These are phyloP conservation scores for Dorcoceras hygrometricum DNA, from an alignment of 257 asterid genomes.

Conservation along the genomic window DNA sequence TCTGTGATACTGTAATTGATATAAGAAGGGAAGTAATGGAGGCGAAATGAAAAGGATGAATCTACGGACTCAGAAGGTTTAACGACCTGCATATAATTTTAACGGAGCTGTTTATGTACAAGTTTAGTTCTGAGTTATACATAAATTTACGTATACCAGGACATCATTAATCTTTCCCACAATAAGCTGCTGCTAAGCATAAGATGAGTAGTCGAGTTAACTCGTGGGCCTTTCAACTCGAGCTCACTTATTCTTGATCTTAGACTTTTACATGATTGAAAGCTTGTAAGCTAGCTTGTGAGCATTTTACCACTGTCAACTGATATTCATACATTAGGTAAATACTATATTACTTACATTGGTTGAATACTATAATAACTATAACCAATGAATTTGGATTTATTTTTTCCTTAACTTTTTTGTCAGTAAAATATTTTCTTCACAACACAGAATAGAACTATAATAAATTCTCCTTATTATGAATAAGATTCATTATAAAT, in stretches of 20 bases:
- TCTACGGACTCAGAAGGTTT: not conserved
- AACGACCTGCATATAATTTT: not conserved
- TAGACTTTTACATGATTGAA: not conserved
- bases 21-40: not conserved
- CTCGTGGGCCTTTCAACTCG: not conserved
- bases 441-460: not conserved
- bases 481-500: too few species aligned
- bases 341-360: too few species aligned
- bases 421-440: too few species aligned
- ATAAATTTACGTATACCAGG: not conserved
- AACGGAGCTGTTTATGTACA: not conserved
- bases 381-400: too few species aligned
- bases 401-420: too few species aligned
- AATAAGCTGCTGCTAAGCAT: not conserved
- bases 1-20: not conserved
- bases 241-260: not conserved
- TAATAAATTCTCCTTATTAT: too few species aligned
- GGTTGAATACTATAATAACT: too few species aligned
- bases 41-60: not conserved
- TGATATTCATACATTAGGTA: not conserved
- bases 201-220: not conserved
- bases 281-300: not conserved
- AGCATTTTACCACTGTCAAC: not conserved
- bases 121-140: not conserved
- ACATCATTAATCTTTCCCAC: not conserved